Base-by-base conservation (phyloP, 768 basidiomycete genomes). In the Hortiboletus flavorubellus region DNA sequence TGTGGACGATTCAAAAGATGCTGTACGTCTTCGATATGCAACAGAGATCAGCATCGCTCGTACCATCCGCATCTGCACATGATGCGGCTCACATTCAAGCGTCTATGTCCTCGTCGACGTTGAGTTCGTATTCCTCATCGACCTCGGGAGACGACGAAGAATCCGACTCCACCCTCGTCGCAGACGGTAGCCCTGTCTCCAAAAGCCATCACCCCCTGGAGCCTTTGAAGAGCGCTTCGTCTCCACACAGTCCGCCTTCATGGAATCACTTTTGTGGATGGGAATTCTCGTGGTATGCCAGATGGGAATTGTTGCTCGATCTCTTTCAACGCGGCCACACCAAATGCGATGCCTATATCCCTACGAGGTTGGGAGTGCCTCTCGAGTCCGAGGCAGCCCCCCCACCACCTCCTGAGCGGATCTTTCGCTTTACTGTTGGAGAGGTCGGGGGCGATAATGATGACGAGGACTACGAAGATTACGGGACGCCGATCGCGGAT, bases 1-100 rank as follows among this genome's bases (percentile, higher is more conserved):
- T 82, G 45, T 87, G 85, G 81, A 87, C 86, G 18, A 81, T 88
- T 63, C 70, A 75, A 42, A 88, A 88, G 73, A 78, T 76, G 39
- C 60, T 87, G n/a, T 88, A 82, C 74, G 76, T 84, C 68, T 78
- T 78, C 57, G 82, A 85, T 58, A 66, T 89, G 63, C 79, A 81
- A 43, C 67, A 76, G 21, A 51, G 58, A 40, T 45, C 50, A 38
- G 21, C 45, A 14, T 41, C 46, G 16, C 30, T 40, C 30, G 23
- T 18, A 47, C 30, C 37, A 15, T 41, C 39, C 37, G 37, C 48
- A 46, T 50, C 67, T 45, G 60, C 62, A n/a, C 58, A 64, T n/a
- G 41, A 42, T 59, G 65, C 29, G 23, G 1, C 31, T 3, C 40
- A 31, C 8, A 12, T 57, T 14, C 48, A 45, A 40, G 30, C 52